Percentiles rank a stretch among this genome's conserved stretches.
phyloP scores from a whole-genome alignment of 2,329 filamentous ascomycete genomes.

The Monilinia vaccinii-corymbosi region DNA sequence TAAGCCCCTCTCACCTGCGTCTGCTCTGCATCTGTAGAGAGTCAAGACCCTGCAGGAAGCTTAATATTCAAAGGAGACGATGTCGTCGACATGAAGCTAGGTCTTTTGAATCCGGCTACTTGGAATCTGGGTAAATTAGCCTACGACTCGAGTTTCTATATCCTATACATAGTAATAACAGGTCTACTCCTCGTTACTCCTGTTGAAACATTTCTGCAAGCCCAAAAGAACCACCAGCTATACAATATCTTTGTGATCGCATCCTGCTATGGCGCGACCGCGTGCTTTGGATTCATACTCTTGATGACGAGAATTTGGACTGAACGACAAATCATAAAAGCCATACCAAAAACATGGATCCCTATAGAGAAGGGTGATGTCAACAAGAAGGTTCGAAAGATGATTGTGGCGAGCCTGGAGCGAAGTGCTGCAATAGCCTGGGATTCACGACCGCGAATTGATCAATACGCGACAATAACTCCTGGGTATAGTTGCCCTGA shows the following conservation, averaged over 20 bases:
- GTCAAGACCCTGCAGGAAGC: slow-evolving; percentile 6
- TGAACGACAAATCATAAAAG: slow-evolving; percentile 66
- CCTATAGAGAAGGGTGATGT: slow-evolving; percentile 82
- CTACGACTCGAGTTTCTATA: neutral
- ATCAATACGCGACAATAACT: slow-evolving; percentile 21
- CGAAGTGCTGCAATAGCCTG: slow-evolving; percentile 76
- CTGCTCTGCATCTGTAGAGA: neutral
- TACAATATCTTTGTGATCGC: slow-evolving; percentile 80
- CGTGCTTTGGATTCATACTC: slow-evolving; percentile 61
- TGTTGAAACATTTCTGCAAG: slow-evolving; percentile 71
- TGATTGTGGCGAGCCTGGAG: slow-evolving; percentile 64
- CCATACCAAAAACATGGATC: slow-evolving; percentile 80
- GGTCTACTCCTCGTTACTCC: slow-evolving; percentile 72
- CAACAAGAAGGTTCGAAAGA: slow-evolving; percentile 60
- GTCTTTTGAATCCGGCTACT: neutral
- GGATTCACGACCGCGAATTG: slow-evolving; percentile 61
- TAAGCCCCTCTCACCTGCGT: neutral
- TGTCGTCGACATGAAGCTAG: slow-evolving; percentile 6
- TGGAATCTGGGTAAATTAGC: neutral
- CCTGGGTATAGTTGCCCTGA: slow-evolving; percentile 5
- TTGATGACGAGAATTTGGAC: slow-evolving; percentile 82
- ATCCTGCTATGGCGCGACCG: slow-evolving; percentile 65
- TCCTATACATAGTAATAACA: slow-evolving; percentile 49
- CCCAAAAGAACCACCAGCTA: slow-evolving; percentile 53
- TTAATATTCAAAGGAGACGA: slow-evolving; percentile 3